phyloP scores from a whole-genome alignment of 257 asterid genomes.

The Jacaranda copaia region DNA sequence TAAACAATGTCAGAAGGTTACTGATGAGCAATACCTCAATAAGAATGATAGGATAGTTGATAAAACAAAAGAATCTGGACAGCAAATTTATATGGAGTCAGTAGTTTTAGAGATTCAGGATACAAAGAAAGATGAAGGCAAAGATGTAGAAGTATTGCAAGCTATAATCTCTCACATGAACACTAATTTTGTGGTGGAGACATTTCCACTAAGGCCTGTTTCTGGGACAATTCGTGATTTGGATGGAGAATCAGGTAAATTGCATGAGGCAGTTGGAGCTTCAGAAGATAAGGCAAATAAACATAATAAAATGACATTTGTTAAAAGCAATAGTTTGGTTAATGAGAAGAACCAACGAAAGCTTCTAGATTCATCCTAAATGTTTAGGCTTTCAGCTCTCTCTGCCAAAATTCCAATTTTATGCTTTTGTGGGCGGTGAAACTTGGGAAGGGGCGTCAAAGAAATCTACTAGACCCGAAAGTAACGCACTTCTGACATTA shows the following conservation, averaged over 20 bases:
- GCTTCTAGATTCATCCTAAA: slow-evolving; percentile 17
- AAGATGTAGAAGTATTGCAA: slow-evolving; percentile 24
- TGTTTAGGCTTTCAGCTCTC: not conserved
- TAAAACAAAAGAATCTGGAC: slow-evolving; percentile 18
- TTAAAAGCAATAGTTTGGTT: slow-evolving; percentile 19
- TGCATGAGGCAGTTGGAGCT: no score
- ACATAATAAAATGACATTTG: slow-evolving; percentile 27
- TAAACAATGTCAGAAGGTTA: not conserved
- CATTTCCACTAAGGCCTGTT: slow-evolving; percentile 58
- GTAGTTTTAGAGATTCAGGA: slow-evolving; percentile 16
- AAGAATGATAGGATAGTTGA: slow-evolving; percentile 28
- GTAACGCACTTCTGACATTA: slow-evolving; percentile 50
- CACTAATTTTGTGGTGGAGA: slow-evolving; percentile 61
- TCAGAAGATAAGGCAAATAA: slow-evolving; percentile 38
- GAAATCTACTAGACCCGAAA: slow-evolving; percentile 42
- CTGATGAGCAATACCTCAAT: slow-evolving; percentile 28
- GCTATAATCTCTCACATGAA: no score
- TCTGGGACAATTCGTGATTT: slow-evolving; percentile 38
- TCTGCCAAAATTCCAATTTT: slow-evolving; percentile 19
- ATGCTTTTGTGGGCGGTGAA: slow-evolving; percentile 47
- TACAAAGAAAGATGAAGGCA: slow-evolving; percentile 22
- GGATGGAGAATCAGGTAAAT: slow-evolving; percentile 43
- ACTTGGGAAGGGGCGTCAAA: slow-evolving; percentile 50
- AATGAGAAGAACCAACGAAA: slow-evolving; percentile 29
- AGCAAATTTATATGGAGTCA: slow-evolving; percentile 14